Evolutionary conservation across 148 eudicot genomes (phyloP).

Genomic region (Polygonum aviculare): DNA sequence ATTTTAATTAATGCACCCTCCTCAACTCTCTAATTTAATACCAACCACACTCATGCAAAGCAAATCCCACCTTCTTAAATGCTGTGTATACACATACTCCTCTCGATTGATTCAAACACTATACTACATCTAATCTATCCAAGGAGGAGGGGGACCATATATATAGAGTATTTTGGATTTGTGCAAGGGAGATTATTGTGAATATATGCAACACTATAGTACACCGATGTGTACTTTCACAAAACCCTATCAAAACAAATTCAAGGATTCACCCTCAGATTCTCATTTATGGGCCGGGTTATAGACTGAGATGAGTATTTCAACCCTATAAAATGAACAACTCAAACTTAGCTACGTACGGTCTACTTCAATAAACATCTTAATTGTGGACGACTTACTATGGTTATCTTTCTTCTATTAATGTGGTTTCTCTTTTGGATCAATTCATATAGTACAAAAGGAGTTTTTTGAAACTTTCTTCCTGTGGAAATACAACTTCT

Average conservation of each 20-base stretch:
- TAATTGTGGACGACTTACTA: no score
- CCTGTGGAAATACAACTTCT: not conserved
- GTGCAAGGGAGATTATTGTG: not conserved
- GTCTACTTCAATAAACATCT: no score
- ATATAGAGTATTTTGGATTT: not conserved
- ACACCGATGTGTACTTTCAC: conserved; percentile 2
- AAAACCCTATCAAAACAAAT: not conserved
- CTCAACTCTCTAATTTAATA: not conserved
- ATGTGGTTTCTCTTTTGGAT: no score
- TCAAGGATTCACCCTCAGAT: not conserved
- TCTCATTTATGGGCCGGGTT: not conserved
- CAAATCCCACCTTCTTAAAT: not conserved
- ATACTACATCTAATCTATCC: no score
- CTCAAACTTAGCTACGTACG: no score
- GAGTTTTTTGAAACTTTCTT: no score
- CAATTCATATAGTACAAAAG: no score
- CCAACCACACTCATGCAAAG: not conserved
- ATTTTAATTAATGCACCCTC: not conserved
- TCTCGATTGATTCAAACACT: not conserved
- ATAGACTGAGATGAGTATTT: not conserved
- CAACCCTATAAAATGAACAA: not conserved
- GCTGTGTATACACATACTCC: not conserved
- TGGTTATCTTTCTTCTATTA: no score
- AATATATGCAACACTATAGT: not conserved
- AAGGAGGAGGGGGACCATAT: not conserved